A percentile compares a stretch with the other conserved stretches of the same genome.
These are phyloP conservation scores for Teratosphaeria gauchensis DNA, from an alignment of 2,329 filamentous ascomycete genomes.

Conservation along the genomic window DNA sequence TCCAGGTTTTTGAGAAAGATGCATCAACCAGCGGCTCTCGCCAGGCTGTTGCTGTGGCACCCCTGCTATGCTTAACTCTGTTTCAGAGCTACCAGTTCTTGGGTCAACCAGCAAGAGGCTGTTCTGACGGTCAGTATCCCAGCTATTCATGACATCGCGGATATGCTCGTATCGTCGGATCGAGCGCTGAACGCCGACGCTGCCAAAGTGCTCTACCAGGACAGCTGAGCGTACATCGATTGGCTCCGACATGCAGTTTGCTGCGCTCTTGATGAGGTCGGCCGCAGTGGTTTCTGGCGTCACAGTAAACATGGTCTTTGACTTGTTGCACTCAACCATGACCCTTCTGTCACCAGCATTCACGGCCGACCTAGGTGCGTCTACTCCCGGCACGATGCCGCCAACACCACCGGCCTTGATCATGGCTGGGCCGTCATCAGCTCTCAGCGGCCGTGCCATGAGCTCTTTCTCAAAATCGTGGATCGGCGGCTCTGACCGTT, in stretches of 20 bases:
- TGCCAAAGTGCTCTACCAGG: constrained; percentile 66
- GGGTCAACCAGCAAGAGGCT: constrained; percentile 55
- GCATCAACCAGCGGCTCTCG: constrained; percentile 58
- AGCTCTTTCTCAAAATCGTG: not conserved
- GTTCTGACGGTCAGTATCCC: constrained; percentile 75
- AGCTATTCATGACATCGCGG: constrained; percentile 83
- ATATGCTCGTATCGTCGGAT: constrained; percentile 79
- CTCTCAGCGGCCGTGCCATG: not conserved
- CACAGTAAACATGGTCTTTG: constrained; percentile 61
- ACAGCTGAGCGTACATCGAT: constrained; percentile 59
- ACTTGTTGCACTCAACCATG: constrained; percentile 60
- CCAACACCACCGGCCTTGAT: constrained; percentile 35
- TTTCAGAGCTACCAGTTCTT: constrained; percentile 42
- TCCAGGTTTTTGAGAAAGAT: constrained; percentile 70
- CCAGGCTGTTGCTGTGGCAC: constrained; percentile 54
- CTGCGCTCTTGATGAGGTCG: constrained; percentile 62
- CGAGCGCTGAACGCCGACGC: constrained; percentile 70
- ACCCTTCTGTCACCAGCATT: constrained; percentile 70
- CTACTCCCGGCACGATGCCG: constrained; percentile 47
- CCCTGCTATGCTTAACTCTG: constrained; percentile 54
- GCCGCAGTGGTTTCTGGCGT: constrained; percentile 62
- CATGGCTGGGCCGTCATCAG: constrained; percentile 18
- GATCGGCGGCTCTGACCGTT: constrained; percentile 15
- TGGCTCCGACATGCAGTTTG: constrained; percentile 49
- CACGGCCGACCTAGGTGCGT: constrained; percentile 70